Base-by-base conservation (phyloP, 495 filamentous ascomycete species). In the Pseudevernia furfuracea region DNA sequence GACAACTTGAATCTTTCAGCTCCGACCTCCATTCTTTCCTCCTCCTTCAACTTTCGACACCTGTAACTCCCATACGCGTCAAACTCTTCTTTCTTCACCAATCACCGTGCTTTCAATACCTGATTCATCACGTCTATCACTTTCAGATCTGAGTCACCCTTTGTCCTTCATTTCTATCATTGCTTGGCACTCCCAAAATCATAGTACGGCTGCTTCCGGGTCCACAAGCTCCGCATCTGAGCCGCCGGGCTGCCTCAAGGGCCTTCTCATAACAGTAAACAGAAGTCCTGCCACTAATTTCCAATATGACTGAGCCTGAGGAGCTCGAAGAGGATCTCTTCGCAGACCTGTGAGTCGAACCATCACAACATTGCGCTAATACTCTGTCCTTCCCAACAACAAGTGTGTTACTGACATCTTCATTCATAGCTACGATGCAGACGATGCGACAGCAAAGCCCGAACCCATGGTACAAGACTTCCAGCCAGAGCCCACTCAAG, bases 261-360 rank as follows among this genome's bases (percentile, higher is more conserved):
- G 52, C 52, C 34, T 17, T 1, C 19, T n/a, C 11, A 36, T 46
- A 44, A 10, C 28, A 39, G 1, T 19, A n/a, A 34, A 36, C 21
- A 4, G 17, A 23, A 21, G 1, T 25, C 44, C 62, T 69, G 19
- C 14, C 67, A 72, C 44, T 63, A 44, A 52, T 25, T 76, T 17
- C 39, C 30, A 64, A 46, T 63, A 96, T 96, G 91, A 84, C 91
- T 32, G 92, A 96, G 74, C 84, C 85, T 58, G 92, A 95, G 74
- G 91, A 92, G 66, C 86, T 92, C 68, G 95, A 97, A 60, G 95
- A 97, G 71, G 94, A 98, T 82, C 88, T 98, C 71, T 98, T 98
- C 74, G 94, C 92, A 68, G 94, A 98, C 79, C 85, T 98, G 94
- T 97, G 82, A 74, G 91, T 82, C 43, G 46, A 34, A 30, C 10